Base-by-base conservation (phyloP, 495 filamentous ascomycete species). In the Daldinia loculata region DNA sequence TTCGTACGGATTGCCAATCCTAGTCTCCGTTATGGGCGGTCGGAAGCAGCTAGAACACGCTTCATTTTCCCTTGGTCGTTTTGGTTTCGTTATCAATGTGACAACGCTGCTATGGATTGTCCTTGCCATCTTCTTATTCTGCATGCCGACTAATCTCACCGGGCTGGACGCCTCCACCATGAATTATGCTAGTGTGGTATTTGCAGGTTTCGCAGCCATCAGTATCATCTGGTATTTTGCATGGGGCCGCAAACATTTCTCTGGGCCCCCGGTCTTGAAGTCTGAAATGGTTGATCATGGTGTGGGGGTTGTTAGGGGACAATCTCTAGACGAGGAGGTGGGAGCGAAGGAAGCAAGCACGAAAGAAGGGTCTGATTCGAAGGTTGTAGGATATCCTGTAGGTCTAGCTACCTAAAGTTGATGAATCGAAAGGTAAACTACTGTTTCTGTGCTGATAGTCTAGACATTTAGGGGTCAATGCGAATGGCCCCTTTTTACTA, bases 221-320 rank as follows among this genome's bases (percentile, higher is more conserved):
- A 84, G 77, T 56, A 70, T 72, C 12, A 70, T 84, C 0, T 93
- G 90, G 90, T 93, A 93, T 80, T 84, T 90, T 57, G 81, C 84
- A 1, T 88, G 89, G 77, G 90, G 89, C 14, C 85, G 88, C 60
- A 90, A 89, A 74, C 81, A 85, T 41, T 91, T 91, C 76, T 86
- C 82, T 11, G 90, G 90, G 0, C 90, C 90, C 2, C 87, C 88
- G 0, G 74, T 90, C 17, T 72, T 76, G 51, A 74, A 77, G 30
- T 82, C 85, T 38, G 79, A 82, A 22, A 77, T 77, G 56, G 64
- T 66, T 0, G 75, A 76, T 15, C 34, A 75, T 22, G 64, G 72
- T 29, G 76, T 72, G 1, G 65, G 72, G 9, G 69, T 76, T n/a
- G 72, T 75, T 7, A 64, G 68, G 15, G 77, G 74, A 1, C 66